Base-by-base conservation (phyloP, 768 basidiomycete genomes). In the Lenzites betulinus region DNA sequence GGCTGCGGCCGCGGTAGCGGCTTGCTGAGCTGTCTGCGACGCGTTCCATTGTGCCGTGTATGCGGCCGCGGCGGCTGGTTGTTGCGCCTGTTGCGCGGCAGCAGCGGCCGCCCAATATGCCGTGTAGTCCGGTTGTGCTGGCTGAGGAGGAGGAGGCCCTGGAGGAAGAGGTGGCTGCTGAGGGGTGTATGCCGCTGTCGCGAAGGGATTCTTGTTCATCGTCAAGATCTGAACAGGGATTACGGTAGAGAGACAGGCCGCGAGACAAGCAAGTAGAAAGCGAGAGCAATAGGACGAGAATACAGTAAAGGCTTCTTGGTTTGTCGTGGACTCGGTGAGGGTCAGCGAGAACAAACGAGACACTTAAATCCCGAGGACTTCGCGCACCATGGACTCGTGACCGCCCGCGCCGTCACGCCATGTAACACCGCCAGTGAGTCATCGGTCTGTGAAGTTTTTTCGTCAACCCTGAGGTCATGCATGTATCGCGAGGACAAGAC, bases 181-280 rank as follows among this genome's bases (percentile, higher is more conserved):
- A 26, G 86, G 82, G 15, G 83, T 81, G 69, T 88, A 91, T 41
- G 81, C 79, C 13, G 87, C 83, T 48, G 84, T 83, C 20, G 88
- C 80, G 65, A 92, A 92, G 0, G 90, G 90, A 72, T 92, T 92
- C 76, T 91, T 92, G 78, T 92, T 89, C 90, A 92, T 92, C 30
- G 54, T 48, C 48, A 23, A 50, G 42, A 56, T 58, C 55, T 58
- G n/a, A 60, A 15, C 38, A 35, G 38, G 18, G 38, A 26, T 41
- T 15, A 41, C 11, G 8, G 25, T 41, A 20, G 12, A 47, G 54
- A 59, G 48, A n/a, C 23, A 56, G 42, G 25, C 30, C 30, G 38
- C 43, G 23, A 46, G 30, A 30, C 9, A 33, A 22, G 54, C 18
- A 5, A 18, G 22, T 7, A 28, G 7, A 38, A 22, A 52, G 38